Evolutionary conservation across 805 yeast species (phyloP).

Genomic region (Saccharomycopsis microspora): DNA sequence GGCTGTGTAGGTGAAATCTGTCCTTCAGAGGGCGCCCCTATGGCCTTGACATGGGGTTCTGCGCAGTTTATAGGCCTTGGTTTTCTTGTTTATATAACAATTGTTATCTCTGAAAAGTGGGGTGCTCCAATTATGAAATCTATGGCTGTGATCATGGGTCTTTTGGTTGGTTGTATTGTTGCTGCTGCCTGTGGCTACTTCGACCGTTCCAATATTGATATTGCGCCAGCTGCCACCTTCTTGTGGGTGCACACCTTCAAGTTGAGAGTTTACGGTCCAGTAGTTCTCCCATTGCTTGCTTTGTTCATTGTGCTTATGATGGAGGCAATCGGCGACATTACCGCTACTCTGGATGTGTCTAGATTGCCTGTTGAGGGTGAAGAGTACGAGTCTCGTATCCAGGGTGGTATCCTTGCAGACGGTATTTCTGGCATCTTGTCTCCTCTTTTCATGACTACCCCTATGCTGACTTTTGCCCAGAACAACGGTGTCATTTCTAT

Average conservation of each 20-base stretch:
- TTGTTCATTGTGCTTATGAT: conserved; percentile 73
- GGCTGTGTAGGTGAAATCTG: conserved; percentile 42
- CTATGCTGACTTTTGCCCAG: conserved; percentile 87
- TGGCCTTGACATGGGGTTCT: conserved; percentile 66
- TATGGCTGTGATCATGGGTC: conserved; percentile 82
- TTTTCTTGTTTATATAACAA: conserved; percentile 64
- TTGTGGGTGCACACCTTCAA: conserved; percentile 83
- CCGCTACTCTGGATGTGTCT: conserved; percentile 90
- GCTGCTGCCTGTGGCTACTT: conserved; percentile 89
- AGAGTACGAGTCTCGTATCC: conserved; percentile 71
- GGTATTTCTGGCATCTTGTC: conserved; percentile 73
- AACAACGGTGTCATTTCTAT: conserved; percentile 90
- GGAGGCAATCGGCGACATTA: conserved; percentile 93
- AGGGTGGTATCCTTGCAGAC: conserved; percentile 88
- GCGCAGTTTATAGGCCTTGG: conserved; percentile 84
- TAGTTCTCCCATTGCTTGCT: conserved; percentile 76
- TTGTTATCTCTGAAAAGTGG: conserved; percentile 69
- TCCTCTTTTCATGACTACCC: conserved; percentile 63
- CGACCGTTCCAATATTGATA: conserved; percentile 39
- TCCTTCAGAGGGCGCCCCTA: conserved; percentile 40
- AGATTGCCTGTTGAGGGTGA: conserved; percentile 77
- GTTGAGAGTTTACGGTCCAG: conserved; percentile 69
- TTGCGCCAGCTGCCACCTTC: conserved; percentile 76
- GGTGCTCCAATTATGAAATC: conserved; percentile 94
- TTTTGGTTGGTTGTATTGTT: conserved; percentile 80